Evolutionary conservation across 139 green algal species (phyloP).

Genomic region (Deuterostichococcus epilithicus): DNA sequence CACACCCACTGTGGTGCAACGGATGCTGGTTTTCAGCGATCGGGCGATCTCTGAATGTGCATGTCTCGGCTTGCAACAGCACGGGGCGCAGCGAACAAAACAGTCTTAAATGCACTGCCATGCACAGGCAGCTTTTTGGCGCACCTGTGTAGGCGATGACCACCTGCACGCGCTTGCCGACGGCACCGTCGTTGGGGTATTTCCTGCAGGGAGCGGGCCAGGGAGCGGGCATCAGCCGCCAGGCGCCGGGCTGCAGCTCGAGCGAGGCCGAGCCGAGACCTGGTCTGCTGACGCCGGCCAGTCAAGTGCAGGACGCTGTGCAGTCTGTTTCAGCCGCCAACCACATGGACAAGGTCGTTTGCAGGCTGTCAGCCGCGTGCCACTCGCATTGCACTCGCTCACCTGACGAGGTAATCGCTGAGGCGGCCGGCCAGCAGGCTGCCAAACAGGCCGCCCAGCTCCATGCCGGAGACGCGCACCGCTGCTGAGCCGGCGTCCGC

Average conservation of each 20-base stretch:
- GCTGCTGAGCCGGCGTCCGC: conserved; percentile 69
- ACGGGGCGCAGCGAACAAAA: too few relatives aligned
- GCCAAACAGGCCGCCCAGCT: conserved; percentile 84
- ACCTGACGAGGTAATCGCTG: conserved; percentile 66
- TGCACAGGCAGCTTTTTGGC: too few relatives aligned
- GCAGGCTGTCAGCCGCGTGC: conserved; percentile 45
- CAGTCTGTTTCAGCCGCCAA: not conserved
- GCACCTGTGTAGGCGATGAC: conserved; percentile 97
- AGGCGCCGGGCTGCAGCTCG: too few relatives aligned
- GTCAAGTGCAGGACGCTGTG: not conserved
- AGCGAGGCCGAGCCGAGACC: too few relatives aligned
- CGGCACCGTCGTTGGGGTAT: conserved; percentile 51
- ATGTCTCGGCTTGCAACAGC: too few relatives aligned
- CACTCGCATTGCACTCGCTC: not conserved
- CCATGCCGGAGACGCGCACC: conserved; percentile 78
- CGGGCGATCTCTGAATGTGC: too few relatives aligned
- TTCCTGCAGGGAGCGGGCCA: too few relatives aligned
- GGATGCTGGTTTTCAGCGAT: too few relatives aligned
- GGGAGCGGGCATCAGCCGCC: too few relatives aligned
- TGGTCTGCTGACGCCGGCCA: not conserved
- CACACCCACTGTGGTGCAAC: conserved; percentile 85
- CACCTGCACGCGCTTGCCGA: conserved; percentile 90
- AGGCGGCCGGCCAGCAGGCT: conserved; percentile 72
- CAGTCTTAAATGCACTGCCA: too few relatives aligned
- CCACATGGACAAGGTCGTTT: conserved; percentile 74